Evolutionary conservation across 208 protist species (phyloP).

Genomic region (Balamuthia mandrillaris): DNA sequence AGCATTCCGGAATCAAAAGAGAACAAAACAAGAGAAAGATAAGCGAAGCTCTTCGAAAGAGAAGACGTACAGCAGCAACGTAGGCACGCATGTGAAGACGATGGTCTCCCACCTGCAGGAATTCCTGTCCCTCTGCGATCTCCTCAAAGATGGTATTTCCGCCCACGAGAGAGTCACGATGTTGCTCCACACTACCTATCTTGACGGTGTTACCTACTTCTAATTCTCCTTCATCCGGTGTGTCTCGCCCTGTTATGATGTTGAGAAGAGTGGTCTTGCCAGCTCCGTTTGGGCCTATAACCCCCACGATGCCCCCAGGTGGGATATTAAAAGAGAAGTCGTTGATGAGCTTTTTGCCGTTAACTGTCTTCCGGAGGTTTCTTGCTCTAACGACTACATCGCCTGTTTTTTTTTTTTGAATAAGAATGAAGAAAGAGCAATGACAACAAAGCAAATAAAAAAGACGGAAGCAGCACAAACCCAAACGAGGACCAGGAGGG

Average conservation of each 20-base stretch:
- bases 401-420: background rate
- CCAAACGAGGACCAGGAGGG: slow-evolving; percentile 53
- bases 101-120: background rate
- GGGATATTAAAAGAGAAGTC: background rate
- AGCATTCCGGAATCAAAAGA: too few species aligned
- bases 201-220: slow-evolving; percentile 47
- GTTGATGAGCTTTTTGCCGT: background rate
- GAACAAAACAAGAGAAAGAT: too few species aligned
- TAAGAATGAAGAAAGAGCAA: too few species aligned
- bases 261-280: slow-evolving; percentile 66
- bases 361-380: background rate
- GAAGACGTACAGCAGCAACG: slow-evolving; percentile 16
- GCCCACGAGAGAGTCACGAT: slow-evolving; percentile 26
- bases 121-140: slow-evolving; percentile 46
- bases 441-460: background rate
- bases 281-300: slow-evolving; percentile 62
- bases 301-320: slow-evolving; percentile 5
- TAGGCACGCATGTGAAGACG: slow-evolving; percentile 44
- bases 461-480: background rate
- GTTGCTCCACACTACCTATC: slow-evolving; percentile 18
- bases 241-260: slow-evolving; percentile 36
- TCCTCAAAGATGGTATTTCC: slow-evolving; percentile 55
- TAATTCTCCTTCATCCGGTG: slow-evolving; percentile 34
- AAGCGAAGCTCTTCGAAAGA: background rate
- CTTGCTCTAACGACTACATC: background rate